Evolutionary conservation across 345 rosid genomes (phyloP).

Genomic region (Syzygium oleosum): DNA sequence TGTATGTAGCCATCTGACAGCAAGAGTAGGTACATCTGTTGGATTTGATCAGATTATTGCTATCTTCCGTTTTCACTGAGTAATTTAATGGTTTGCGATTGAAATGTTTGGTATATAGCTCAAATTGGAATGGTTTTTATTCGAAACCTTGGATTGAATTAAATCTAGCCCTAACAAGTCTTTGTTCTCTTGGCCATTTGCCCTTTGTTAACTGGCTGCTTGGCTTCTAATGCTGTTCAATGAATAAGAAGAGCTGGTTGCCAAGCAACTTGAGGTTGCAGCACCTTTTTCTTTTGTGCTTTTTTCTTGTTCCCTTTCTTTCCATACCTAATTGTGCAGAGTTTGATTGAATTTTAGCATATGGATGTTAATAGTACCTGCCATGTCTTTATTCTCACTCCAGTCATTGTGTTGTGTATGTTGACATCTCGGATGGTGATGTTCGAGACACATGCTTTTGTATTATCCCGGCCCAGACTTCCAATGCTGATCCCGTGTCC

Average conservation of each 20-base stretch:
- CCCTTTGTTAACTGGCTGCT: not conserved
- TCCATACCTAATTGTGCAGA: not conserved
- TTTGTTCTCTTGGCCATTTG: not conserved
- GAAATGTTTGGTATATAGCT: not conserved
- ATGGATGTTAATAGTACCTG: constrained; percentile 46
- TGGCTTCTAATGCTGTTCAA: not conserved
- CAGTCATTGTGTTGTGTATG: constrained; percentile 82
- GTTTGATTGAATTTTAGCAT: not conserved
- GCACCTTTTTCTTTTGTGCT: not conserved
- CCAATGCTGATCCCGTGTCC: constrained; percentile 99
- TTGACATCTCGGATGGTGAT: constrained; percentile 72
- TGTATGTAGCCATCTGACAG: not conserved
- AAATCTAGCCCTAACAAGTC: not conserved
- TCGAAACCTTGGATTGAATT: not conserved
- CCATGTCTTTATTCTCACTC: constrained; percentile 97
- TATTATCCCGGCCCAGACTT: constrained; percentile 70
- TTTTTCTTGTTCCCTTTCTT: not conserved
- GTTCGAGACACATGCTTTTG: constrained; percentile 93
- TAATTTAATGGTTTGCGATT: not conserved
- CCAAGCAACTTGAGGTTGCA: not conserved
- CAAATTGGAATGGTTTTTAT: not conserved
- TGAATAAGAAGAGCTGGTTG: not conserved
- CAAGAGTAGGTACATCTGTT: not conserved
- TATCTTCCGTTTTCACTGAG: not conserved
- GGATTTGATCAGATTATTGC: not conserved